Evolutionary conservation across 1,284 basidiomycete species (phyloP), one percentile per base, ranked within the genome.

Genomic region (Rhodofomes roseus): DNA sequence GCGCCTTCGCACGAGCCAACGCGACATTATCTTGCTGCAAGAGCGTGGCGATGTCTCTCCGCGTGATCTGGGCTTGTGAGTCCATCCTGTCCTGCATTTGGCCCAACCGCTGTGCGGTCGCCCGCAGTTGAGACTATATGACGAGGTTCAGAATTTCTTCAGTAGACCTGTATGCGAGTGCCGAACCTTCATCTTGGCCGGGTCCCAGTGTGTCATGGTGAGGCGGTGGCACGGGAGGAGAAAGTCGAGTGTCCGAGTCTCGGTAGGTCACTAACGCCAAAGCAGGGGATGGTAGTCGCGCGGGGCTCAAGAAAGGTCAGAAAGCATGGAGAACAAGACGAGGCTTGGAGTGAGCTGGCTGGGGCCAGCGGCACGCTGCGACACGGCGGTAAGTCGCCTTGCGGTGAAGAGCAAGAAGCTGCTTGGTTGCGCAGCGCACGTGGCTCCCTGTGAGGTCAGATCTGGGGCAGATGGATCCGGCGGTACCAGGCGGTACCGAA

Each of bases 41-140:
- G 25, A 87, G 72, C 11, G 80, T 85, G 12, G 87, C 83, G 57
- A 92, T 85, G 68, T 90, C 88, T 62, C 77, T 78, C 62, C 86
- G 79, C 16, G 80, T 82, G 44, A 88, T 82, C 46, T 79, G 79
- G 2, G 79, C 80, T 67, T 84, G 78, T 1, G 86, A 83, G 63
- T 90, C 87, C 63, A 85, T 81, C 68, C 81, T 84, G 65, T 86
- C 83, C 66, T 89, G 86, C 22, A 89, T 70, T 65, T 90, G 87
- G 22, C 85, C 86, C 50, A 92, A 76, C 51, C 80, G 79, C 64
- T 87, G 85, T 48, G 83, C 81, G 7, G 89, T 81, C 31, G 82
- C 76, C 60, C 85, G 81, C 46, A 92, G 76, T 62, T 88, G 83
- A 22, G 79, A 74, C 89, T 91, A 61, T 52, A 61, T 29, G 43